phyloP scores from a whole-genome alignment of 306 rosid species.

The Sesbania bispinosa region DNA sequence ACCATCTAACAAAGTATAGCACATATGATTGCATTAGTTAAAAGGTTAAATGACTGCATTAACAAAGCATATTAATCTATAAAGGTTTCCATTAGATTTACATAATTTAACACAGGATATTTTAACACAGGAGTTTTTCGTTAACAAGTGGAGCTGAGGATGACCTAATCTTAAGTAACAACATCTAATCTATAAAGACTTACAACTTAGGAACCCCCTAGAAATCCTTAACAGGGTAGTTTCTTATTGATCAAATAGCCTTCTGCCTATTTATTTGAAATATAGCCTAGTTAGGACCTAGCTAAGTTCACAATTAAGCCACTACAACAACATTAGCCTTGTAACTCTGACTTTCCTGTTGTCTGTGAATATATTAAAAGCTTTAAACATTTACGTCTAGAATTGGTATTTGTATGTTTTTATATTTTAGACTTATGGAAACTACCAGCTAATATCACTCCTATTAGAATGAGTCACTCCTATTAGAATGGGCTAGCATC shows the following conservation, averaged over 20 bases:
- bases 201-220: constrained; percentile 16
- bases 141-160: neutral
- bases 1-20: neutral
- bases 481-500: too few relatives aligned
- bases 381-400: too few relatives aligned
- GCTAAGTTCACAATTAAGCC: constrained; percentile 41
- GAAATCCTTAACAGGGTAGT: neutral
- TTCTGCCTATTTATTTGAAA: neutral
- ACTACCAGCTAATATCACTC: too few relatives aligned
- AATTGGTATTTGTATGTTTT: too few relatives aligned
- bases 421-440: too few relatives aligned
- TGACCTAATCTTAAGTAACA: constrained; percentile 20
- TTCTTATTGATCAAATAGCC: constrained; percentile 13
- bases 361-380: too few relatives aligned
- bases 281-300: constrained; percentile 26
- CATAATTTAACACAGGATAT: too few relatives aligned
- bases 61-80: too few relatives aligned
- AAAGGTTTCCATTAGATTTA: too few relatives aligned
- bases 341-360: too few relatives aligned
- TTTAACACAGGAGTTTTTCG: constrained; percentile 5
- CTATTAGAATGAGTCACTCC: too few relatives aligned
- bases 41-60: neutral
- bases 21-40: neutral
- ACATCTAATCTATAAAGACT: constrained; percentile 20
- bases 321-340: constrained; percentile 58